phyloP scores from a whole-genome alignment of 805 yeast species.

The Crinitomyces ghanaensis region DNA sequence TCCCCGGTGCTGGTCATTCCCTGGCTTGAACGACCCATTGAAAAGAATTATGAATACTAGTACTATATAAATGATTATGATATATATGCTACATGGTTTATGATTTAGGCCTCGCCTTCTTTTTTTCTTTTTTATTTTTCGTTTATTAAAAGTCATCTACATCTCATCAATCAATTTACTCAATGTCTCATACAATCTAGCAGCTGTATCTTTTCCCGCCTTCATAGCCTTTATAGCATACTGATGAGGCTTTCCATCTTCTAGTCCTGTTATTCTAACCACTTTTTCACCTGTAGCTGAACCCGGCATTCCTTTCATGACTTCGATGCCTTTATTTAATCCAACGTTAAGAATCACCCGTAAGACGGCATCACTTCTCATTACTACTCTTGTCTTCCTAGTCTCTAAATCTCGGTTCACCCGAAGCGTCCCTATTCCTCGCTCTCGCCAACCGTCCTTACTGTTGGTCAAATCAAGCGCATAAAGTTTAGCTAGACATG shows the following conservation, averaged over 20 bases:
- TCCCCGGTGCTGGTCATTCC: too few relatives aligned
- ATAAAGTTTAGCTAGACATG: slow-evolving; percentile 69
- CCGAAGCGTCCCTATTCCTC: slow-evolving; percentile 84
- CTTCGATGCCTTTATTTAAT: slow-evolving; percentile 46
- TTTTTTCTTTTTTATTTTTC: too few relatives aligned
- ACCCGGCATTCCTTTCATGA: slow-evolving; percentile 73
- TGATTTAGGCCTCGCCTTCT: too few relatives aligned
- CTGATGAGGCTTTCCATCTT: slow-evolving; percentile 60
- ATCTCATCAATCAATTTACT: too few relatives aligned
- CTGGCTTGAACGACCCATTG: too few relatives aligned
- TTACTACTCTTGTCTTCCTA: slow-evolving; percentile 54
- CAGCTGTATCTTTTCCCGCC: too few relatives aligned
- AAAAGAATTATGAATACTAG: too few relatives aligned
- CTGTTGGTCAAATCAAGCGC: slow-evolving; percentile 55
- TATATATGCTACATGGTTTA: too few relatives aligned
- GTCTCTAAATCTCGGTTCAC: slow-evolving; percentile 38
- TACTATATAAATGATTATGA: too few relatives aligned
- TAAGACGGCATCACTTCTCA: slow-evolving; percentile 82
- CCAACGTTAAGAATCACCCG: slow-evolving; percentile 74
- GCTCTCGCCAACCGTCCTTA: slow-evolving; percentile 85
- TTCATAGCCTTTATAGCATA: slow-evolving; percentile 68
- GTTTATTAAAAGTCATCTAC: too few relatives aligned
- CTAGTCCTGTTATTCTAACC: slow-evolving; percentile 59
- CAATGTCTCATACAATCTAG: too few relatives aligned
- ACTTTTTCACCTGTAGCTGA: slow-evolving; percentile 78